Base-by-base conservation (phyloP, 2,329 filamentous ascomycete genomes). In the Xylaria arbuscula region DNA sequence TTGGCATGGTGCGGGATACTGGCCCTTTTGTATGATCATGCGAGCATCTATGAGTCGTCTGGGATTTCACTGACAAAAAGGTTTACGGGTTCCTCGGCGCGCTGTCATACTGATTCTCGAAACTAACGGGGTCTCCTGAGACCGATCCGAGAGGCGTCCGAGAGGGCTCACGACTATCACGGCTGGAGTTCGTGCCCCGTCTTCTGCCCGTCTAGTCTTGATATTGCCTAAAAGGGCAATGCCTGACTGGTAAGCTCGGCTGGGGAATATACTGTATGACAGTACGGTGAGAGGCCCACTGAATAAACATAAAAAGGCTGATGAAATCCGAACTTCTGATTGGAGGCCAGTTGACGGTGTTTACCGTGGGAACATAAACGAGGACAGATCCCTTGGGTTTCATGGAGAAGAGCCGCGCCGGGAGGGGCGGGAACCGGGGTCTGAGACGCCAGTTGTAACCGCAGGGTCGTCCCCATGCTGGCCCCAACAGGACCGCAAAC, bases 401-500 rank as follows among this genome's bases (percentile, higher is more conserved):
- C 68, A 70, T 61, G 51, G 68, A 15, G 24, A 9, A 56, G 45
- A 62, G 68, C 64, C 61, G 68, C 38, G 51, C 57, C 71, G 64
- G 71, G 68, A 66, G 62, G 67, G 54, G 61, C 70, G 60, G 64
- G 11, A 69, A 64, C 75, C 70, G 69, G 76, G 76, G 75, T 73
- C 53, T 74, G 76, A 78, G 75, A 78, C 76, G 70, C 55, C 40
- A 73, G 34, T 73, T 77, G 75, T 73, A 73, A 76, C 75, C 63
- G 62, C 24, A 47, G 8, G n/a, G 17, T 15, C 50, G 32, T 22
- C 36, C 19, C 47, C 48, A 24, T 45, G 34, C 8, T 32, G 48
- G 17, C 36, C 22, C 24, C 8, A 36, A 36, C 51, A 45, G 15
- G 15, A 24, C 15, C 32, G 11, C 38, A 15, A 42, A 24, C 36